Conservation (phyloP, 2,329 filamentous ascomycete genomes). For the Amauroascus niger region DNA sequence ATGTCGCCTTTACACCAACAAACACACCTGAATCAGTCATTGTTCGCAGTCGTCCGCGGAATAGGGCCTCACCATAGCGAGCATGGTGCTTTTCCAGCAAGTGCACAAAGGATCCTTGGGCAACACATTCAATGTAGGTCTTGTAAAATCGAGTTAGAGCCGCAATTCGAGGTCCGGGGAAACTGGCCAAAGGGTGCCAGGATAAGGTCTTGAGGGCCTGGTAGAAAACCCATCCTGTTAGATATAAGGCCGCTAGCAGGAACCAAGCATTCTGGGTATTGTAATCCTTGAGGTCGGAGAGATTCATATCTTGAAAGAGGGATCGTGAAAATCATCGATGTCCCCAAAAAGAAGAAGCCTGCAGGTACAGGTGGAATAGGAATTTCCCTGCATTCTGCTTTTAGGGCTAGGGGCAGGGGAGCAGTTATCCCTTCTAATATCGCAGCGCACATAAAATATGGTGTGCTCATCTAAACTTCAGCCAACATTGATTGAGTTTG, state of each 20-base stretch:
- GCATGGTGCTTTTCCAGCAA: constrained; percentile 16
- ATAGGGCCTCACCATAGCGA: constrained; percentile 16
- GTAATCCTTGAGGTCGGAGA: background rate
- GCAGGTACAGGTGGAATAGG: background rate
- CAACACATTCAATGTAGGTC: constrained; percentile 20
- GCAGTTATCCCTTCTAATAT: background rate
- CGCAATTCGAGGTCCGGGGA: constrained; percentile 22
- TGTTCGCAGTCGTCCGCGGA: background rate
- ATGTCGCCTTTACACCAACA: constrained; percentile 16
- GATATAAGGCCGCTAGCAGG: background rate
- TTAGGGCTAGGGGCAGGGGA: background rate
- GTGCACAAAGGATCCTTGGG: constrained; percentile 18
- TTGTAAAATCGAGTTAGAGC: constrained; percentile 21
- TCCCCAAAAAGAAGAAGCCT: background rate
- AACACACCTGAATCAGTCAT: background rate
- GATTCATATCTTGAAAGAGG: background rate
- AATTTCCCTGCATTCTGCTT: background rate
- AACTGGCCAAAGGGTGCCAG: constrained; percentile 21
- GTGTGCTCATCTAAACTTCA: background rate
- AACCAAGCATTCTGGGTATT: background rate
- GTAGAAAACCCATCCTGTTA: background rate
- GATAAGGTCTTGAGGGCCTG: constrained; percentile 18
- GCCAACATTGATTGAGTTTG: background rate
- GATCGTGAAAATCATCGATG: background rate
- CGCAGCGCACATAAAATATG: background rate